Percentiles rank a stretch among this genome's conserved stretches.
phyloP scores from a whole-genome alignment of 2,329 filamentous ascomycete genomes.

The Aspergillus eucalypticola region DNA sequence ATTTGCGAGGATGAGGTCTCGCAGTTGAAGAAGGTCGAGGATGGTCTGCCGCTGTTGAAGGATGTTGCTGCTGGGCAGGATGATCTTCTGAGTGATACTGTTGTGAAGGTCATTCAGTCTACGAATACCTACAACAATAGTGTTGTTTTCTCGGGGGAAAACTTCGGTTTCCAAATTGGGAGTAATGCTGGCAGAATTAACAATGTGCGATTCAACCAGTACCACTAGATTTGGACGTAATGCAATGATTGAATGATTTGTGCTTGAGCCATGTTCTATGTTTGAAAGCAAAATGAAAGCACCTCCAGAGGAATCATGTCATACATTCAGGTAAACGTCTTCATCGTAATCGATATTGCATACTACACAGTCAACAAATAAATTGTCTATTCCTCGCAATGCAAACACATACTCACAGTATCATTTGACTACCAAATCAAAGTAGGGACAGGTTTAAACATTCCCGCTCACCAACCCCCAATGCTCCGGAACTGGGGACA shows the following conservation, averaged over 20 bases:
- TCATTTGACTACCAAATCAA: no score
- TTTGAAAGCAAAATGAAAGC: no score
- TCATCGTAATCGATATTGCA: no score
- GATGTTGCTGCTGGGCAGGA: constrained; percentile 1
- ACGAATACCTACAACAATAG: constrained; percentile 6
- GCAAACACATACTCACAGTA: no score
- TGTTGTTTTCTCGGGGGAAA: constrained; percentile 5
- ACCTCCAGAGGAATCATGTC: no score
- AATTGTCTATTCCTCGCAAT: no score
- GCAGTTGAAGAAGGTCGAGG: constrained; percentile 1
- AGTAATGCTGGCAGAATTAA: constrained; percentile 7
- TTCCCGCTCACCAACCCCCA: no score
- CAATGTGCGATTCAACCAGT: not conserved
- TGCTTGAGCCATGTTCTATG: no score
- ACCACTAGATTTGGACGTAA: no score
- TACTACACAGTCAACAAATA: no score
- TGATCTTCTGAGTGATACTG: not conserved
- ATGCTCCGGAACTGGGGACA: not conserved
- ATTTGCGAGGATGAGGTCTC: constrained; percentile 6
- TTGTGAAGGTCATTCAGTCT: constrained; percentile 1
- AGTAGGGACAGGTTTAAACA: accelerated
- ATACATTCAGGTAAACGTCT: no score
- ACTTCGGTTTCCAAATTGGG: constrained; percentile 7
- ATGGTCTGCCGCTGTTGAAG: not conserved
- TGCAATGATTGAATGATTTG: no score